phyloP scores from a whole-genome alignment of 768 basidiomycete genomes.

The Vararia minispora region DNA sequence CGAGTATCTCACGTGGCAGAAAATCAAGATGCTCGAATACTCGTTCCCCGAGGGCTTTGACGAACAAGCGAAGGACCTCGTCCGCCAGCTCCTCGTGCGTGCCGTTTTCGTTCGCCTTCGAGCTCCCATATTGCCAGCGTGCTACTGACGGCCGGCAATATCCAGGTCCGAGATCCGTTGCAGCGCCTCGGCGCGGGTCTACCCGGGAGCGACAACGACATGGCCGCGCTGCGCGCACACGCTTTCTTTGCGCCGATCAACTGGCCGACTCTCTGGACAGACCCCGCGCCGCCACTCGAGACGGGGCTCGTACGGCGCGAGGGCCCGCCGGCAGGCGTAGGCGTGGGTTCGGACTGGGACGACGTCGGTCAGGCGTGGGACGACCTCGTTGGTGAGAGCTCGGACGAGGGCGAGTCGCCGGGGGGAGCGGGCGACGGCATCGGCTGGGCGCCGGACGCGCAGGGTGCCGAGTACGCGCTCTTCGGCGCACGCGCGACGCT shows the following conservation, averaged over 20 bases:
- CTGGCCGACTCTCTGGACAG: conserved; percentile 60
- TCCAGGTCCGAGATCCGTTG: conserved; percentile 47
- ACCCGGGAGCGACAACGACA: conserved; percentile 25
- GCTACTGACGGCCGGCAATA: too few relatives aligned
- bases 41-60: conserved; percentile 83
- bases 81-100: conserved; percentile 65
- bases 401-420: conserved; percentile 12
- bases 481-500: conserved; percentile 1
- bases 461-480: conserved; percentile 21
- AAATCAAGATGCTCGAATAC: conserved; percentile 84
- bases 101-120: not conserved
- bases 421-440: conserved; percentile 27
- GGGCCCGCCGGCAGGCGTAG: conserved; percentile 15
- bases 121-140: conserved; percentile 23
- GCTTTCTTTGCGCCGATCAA: conserved; percentile 47
- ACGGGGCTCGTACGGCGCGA: conserved; percentile 47
- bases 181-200: conserved; percentile 49
- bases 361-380: conserved; percentile 48
- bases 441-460: conserved; percentile 41
- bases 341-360: conserved; percentile 33
- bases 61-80: conserved; percentile 66
- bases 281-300: conserved; percentile 45
- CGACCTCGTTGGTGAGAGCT: conserved; percentile 18
- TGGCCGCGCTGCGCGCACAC: conserved; percentile 43
- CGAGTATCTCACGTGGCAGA: conserved; percentile 92